phyloP scores from a whole-genome alignment of 208 protist genomes.

The Naegleria fowleri region DNA sequence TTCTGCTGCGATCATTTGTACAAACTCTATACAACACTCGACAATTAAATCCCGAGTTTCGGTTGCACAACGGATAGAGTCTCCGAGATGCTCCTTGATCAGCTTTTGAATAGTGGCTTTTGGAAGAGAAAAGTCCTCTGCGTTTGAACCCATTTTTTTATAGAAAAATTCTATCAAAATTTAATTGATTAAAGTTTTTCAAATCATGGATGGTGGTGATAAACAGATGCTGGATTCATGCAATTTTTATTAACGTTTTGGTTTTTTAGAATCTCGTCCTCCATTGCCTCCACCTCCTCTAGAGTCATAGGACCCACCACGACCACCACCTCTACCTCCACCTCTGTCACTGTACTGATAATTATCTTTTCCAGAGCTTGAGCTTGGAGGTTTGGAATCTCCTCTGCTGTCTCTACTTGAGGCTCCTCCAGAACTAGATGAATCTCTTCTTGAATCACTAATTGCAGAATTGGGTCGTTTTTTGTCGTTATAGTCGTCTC shows the following conservation, averaged over 20 bases:
- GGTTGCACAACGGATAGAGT: not conserved
- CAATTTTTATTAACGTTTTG: conserved; percentile 3
- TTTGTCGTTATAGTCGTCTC: not conserved
- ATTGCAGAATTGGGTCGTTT: not conserved
- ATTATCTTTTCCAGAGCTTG: not conserved
- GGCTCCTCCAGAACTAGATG: not conserved
- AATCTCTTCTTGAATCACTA: not conserved
- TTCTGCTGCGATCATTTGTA: conserved; percentile 25
- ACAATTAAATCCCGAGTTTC: not conserved
- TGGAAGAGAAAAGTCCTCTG: not conserved
- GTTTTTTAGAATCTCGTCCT: not conserved
- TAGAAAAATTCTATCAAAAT: too few species aligned
- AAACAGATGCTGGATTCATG: too few species aligned
- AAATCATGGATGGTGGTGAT: too few species aligned
- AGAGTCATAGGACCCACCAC: not conserved
- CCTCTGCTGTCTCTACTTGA: not conserved
- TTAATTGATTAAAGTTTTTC: too few species aligned
- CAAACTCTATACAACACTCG: conserved; percentile 25
- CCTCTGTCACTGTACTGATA: not conserved
- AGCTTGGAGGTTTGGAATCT: not conserved
- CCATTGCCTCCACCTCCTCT: not conserved
- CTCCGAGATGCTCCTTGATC: conserved; percentile 20
- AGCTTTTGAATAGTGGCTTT: conserved; percentile 2
- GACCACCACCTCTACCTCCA: not conserved
- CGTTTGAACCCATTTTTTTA: not conserved